phyloP scores from a whole-genome alignment of 2,329 filamentous ascomycete genomes.

The Neurospora sp. region DNA sequence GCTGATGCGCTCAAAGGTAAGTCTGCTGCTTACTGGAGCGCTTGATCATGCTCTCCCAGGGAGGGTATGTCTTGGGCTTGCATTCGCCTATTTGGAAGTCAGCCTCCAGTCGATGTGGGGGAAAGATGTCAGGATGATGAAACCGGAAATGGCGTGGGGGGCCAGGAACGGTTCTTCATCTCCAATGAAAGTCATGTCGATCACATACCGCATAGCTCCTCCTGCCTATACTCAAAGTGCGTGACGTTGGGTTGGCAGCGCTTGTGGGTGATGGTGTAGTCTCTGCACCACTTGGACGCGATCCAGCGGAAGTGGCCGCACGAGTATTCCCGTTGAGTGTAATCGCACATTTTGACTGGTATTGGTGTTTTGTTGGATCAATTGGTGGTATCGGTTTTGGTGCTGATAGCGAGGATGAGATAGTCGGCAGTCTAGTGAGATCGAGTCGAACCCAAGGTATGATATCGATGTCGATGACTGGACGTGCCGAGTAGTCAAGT shows the following conservation, averaged over 20 bases:
- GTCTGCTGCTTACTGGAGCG: constrained; percentile 20
- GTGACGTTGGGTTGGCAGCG: constrained; percentile 25
- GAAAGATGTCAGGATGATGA: background rate
- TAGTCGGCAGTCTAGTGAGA: background rate
- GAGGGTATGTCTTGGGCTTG: constrained; percentile 25
- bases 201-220: constrained; percentile 23
- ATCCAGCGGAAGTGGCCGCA: constrained; percentile 28
- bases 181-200: background rate
- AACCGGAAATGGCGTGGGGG: background rate
- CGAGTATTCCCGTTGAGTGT: constrained; percentile 32
- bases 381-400: background rate
- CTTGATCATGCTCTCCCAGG: constrained; percentile 29
- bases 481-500: background rate
- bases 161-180: background rate
- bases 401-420: background rate
- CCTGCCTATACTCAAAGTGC: constrained; percentile 24
- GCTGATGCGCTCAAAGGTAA: background rate
- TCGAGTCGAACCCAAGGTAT: background rate
- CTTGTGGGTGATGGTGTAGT: constrained; percentile 24
- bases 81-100: constrained; percentile 24
- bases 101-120: background rate
- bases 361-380: background rate
- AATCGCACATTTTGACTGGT: constrained; percentile 37
- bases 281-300: constrained; percentile 25
- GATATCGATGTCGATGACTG: background rate